Evolutionary conservation across 1,284 basidiomycete genomes (phyloP).

Genomic region (Ceratobasidium sp.): DNA sequence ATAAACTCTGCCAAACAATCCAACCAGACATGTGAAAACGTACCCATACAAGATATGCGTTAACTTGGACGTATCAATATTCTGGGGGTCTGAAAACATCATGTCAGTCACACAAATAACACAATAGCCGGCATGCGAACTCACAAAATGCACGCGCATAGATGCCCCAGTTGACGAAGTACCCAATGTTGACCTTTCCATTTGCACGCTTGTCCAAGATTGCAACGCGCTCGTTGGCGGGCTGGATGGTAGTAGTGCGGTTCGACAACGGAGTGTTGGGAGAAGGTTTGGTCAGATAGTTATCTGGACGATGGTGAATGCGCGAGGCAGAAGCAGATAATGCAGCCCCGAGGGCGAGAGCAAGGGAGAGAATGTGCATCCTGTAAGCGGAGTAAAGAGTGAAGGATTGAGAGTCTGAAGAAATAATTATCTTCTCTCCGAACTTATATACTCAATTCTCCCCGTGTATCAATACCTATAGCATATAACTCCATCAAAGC

Average conservation of each 20-base stretch:
- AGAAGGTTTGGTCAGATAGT: slow-evolving; percentile 58
- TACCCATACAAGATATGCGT: slow-evolving; percentile 82
- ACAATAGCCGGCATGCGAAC: slow-evolving; percentile 1
- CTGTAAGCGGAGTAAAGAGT: slow-evolving; percentile 11
- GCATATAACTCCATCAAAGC: not conserved
- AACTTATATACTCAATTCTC: slow-evolving; percentile 1
- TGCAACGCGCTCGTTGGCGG: slow-evolving; percentile 30
- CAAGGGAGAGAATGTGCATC: slow-evolving; percentile 34
- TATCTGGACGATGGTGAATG: slow-evolving; percentile 68
- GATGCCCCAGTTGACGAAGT: slow-evolving; percentile 61
- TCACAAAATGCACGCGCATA: slow-evolving; percentile 44
- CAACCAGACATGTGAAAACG: not conserved
- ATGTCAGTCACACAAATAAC: slow-evolving; percentile 2
- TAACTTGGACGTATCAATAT: slow-evolving; percentile 69
- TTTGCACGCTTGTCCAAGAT: slow-evolving; percentile 58
- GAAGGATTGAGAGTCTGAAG: slow-evolving; percentile 6
- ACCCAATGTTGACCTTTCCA: slow-evolving; percentile 70
- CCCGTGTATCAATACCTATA: not conserved
- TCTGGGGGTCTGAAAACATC: slow-evolving; percentile 66
- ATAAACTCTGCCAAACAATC: not conserved
- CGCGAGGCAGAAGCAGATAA: slow-evolving; percentile 61
- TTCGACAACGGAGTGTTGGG: slow-evolving; percentile 58
- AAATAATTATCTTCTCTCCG: not conserved
- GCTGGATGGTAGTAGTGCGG: slow-evolving; percentile 56
- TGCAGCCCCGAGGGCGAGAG: slow-evolving; percentile 35